Evolutionary conservation across 148 eudicot genomes (phyloP).

Genomic region (Silene latifolia): DNA sequence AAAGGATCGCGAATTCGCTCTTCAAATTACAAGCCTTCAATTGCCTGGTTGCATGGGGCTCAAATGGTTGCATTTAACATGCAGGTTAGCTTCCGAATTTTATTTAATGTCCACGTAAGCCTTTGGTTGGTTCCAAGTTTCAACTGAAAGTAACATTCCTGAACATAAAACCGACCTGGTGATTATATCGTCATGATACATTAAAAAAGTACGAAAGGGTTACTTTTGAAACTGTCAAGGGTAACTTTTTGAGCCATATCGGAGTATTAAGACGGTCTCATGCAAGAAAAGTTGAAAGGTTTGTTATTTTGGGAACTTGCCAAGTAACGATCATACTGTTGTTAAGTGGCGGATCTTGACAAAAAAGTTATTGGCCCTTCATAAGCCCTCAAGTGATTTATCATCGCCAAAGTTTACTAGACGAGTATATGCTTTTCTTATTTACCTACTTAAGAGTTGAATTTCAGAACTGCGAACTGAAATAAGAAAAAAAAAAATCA

Average conservation of each 20-base stretch:
- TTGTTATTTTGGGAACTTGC: too few relatives aligned
- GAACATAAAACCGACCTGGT: neutral
- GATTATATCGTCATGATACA: neutral
- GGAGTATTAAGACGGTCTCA: too few relatives aligned
- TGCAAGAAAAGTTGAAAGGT: too few relatives aligned
- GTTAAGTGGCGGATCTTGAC: too few relatives aligned
- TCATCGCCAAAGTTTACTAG: neutral
- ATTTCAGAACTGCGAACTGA: neutral
- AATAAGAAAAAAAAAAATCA: too few relatives aligned
- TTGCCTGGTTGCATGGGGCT: slow-evolving; percentile 73
- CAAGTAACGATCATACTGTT: too few relatives aligned
- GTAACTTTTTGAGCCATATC: neutral
- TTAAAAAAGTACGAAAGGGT: neutral
- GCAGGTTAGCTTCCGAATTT: slow-evolving; percentile 43
- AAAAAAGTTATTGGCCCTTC: too few relatives aligned
- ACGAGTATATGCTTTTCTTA: too few relatives aligned
- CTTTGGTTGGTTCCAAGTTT: neutral
- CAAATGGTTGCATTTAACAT: slow-evolving; percentile 86
- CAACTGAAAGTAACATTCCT: neutral
- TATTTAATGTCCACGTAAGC: neutral
- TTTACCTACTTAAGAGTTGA: neutral
- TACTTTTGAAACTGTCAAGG: slow-evolving; percentile 1
- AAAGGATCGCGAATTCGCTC: slow-evolving; percentile 73
- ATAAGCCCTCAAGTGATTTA: too few relatives aligned
- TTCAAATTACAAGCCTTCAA: slow-evolving; percentile 54